Conservation (phyloP, 2,329 filamentous ascomycete genomes). For the Dryadomyces sulphureus region DNA sequence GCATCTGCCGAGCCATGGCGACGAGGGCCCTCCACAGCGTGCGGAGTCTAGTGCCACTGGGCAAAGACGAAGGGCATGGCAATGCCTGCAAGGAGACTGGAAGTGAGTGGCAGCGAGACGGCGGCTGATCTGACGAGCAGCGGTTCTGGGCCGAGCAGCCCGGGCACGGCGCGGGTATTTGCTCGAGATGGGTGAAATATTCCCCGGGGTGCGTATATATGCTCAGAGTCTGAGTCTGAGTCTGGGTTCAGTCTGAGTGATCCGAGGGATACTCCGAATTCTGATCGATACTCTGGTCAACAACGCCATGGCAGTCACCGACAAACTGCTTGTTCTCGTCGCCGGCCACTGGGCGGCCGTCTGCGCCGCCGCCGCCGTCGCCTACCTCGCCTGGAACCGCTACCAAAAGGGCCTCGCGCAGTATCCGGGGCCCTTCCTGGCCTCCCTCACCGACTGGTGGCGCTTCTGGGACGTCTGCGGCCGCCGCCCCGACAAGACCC, state of each 20-base stretch:
- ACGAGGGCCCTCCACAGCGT: neutral
- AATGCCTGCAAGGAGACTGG: too few species aligned
- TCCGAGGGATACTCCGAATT: too few species aligned
- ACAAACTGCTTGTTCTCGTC: slow-evolving; percentile 20
- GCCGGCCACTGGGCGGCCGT: slow-evolving; percentile 28
- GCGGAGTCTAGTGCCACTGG: neutral
- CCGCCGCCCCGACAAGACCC: slow-evolving; percentile 50
- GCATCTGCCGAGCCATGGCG: slow-evolving; percentile 2
- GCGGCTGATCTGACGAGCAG: too few species aligned
- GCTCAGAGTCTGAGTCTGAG: too few species aligned
- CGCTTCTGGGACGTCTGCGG: slow-evolving; percentile 54
- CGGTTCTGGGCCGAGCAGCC: too few species aligned
- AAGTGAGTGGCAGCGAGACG: too few species aligned
- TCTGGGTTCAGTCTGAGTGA: too few species aligned
- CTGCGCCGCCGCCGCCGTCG: slow-evolving; percentile 17
- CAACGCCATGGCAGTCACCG: slow-evolving; percentile 13
- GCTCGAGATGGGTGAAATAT: neutral
- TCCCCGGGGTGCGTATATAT: neutral
- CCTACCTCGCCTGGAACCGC: slow-evolving; percentile 32
- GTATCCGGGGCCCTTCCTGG: slow-evolving; percentile 59
- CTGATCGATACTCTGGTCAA: neutral
- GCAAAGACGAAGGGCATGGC: too few species aligned
- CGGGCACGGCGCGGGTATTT: neutral
- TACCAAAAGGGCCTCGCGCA: slow-evolving; percentile 46
- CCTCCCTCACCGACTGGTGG: slow-evolving; percentile 59